phyloP scores from a whole-genome alignment of 225 moss, liverwort and hornwort genomes.

The Lunularia cruciata region DNA sequence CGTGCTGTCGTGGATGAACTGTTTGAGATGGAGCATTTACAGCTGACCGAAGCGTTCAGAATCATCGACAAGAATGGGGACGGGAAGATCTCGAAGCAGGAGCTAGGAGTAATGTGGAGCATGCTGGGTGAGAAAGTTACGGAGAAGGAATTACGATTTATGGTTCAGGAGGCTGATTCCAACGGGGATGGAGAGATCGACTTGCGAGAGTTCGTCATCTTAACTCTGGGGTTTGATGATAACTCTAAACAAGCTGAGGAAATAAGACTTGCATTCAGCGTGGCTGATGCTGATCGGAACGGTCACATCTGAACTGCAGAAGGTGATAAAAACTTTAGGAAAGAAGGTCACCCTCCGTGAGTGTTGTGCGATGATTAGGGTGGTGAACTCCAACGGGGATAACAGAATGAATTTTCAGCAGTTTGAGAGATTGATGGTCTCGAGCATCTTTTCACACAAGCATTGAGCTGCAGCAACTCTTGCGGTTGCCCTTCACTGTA shows the following conservation, averaged over 20 bases:
- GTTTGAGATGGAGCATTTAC: not conserved
- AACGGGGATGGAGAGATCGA: slow-evolving; percentile 65
- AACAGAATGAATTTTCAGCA: slow-evolving; percentile 48
- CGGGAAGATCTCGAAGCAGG: slow-evolving; percentile 49
- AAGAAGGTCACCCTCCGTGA: slow-evolving; percentile 42
- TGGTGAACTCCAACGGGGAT: slow-evolving; percentile 57
- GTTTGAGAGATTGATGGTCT: slow-evolving; percentile 49
- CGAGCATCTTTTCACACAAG: too few relatives aligned
- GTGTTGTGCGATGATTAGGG: slow-evolving; percentile 50
- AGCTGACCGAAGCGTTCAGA: slow-evolving; percentile 32
- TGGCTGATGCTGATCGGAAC: slow-evolving; percentile 52
- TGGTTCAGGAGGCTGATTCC: slow-evolving; percentile 48
- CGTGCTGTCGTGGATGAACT: not conserved
- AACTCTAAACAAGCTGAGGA: slow-evolving; percentile 21
- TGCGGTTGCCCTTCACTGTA: too few relatives aligned
- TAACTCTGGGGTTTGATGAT: slow-evolving; percentile 16
- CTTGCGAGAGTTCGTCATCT: slow-evolving; percentile 45
- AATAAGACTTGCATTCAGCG: slow-evolving; percentile 49
- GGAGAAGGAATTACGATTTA: slow-evolving; percentile 42
- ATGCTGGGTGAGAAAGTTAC: slow-evolving; percentile 40
- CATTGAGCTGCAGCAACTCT: too few relatives aligned
- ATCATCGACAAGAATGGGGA: slow-evolving; percentile 58
- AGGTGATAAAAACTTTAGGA: slow-evolving; percentile 46
- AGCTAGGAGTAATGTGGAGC: slow-evolving; percentile 47
- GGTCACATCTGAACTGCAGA: slow-evolving; percentile 57